Evolutionary conservation across 2,329 filamentous ascomycete genomes (phyloP).

Genomic region (Bipolaris gigantea): DNA sequence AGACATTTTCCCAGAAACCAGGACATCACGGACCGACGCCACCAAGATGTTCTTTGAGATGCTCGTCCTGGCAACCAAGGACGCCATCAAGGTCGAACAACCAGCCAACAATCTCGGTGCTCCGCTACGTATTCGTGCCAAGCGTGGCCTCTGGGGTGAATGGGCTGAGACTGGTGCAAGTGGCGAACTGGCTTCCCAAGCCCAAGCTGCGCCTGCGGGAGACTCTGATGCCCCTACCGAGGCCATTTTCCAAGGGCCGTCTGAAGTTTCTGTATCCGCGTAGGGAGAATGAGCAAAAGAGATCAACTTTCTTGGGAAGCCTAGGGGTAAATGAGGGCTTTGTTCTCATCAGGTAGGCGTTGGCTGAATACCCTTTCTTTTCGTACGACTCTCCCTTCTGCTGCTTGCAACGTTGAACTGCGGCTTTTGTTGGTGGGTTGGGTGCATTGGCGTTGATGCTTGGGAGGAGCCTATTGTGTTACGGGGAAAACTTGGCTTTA

Average conservation of each 20-base stretch:
- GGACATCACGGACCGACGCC: conserved; percentile 82
- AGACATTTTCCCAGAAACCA: conserved; percentile 79
- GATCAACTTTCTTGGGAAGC: conserved; percentile 8
- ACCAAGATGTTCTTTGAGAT: conserved; percentile 99
- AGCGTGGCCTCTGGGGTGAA: conserved; percentile 93
- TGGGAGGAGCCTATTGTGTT: neutral
- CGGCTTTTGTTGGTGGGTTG: conserved; percentile 6
- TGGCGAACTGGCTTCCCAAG: conserved; percentile 29
- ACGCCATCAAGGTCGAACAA: conserved; percentile 96
- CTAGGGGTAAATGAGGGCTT: conserved; percentile 1
- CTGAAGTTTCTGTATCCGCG: conserved; percentile 27
- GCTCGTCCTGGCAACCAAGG: conserved; percentile 93
- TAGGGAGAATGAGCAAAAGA: conserved; percentile 13
- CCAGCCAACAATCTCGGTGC: conserved; percentile 69
- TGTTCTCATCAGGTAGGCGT: conserved; percentile 30
- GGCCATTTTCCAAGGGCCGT: conserved; percentile 23
- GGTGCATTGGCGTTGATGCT: conserved; percentile 23
- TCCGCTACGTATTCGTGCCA: conserved; percentile 80
- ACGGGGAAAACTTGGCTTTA: conserved; percentile 1
- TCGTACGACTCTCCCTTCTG: conserved; percentile 14
- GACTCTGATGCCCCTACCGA: conserved; percentile 25
- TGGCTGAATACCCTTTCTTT: conserved; percentile 40
- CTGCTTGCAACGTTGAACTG: conserved; percentile 10
- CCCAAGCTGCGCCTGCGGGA: conserved; percentile 21
- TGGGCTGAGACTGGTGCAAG: conserved; percentile 74